phyloP scores from a whole-genome alignment of 139 green algal genomes.

The Picochlorum sp. region DNA sequence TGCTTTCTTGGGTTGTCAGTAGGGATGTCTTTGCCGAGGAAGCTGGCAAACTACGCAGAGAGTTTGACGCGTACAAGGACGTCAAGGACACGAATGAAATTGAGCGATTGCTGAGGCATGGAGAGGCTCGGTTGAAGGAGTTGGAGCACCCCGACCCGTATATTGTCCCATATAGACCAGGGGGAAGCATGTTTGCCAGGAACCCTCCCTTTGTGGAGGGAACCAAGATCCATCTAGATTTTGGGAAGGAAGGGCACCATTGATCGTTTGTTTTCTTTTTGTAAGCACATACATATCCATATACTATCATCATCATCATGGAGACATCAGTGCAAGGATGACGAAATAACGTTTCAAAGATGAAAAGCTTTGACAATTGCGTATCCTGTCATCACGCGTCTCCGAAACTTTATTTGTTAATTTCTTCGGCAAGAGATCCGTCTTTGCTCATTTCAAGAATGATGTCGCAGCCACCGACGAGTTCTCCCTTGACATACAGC shows the following conservation, averaged over 20 bases:
- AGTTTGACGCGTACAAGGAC: slow-evolving; percentile 23
- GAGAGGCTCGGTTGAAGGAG: slow-evolving; percentile 25
- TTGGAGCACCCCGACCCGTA: slow-evolving; percentile 44
- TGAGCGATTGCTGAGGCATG: slow-evolving; percentile 25
- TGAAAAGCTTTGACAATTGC: too few relatives aligned
- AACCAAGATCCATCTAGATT: slow-evolving; percentile 22
- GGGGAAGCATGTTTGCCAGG: slow-evolving; percentile 41
- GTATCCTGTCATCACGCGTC: neutral
- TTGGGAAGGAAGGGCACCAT: slow-evolving; percentile 12
- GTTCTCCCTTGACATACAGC: slow-evolving; percentile 73
- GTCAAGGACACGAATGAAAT: slow-evolving; percentile 20
- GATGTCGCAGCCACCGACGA: slow-evolving; percentile 84
- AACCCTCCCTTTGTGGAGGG: slow-evolving; percentile 36
- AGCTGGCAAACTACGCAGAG: slow-evolving; percentile 16
- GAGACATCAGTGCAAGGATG: slow-evolving; percentile 1
- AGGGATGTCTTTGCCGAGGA: slow-evolving; percentile 39
- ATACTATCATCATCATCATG: neutral
- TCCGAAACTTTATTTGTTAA: neutral
- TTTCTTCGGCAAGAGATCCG: slow-evolving; percentile 28
- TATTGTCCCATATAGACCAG: slow-evolving; percentile 49
- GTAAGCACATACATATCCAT: neutral
- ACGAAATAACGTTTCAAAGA: neutral
- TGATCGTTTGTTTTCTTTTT: too few relatives aligned
- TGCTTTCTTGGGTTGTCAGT: slow-evolving; percentile 43
- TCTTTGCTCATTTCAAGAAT: slow-evolving; percentile 54